phyloP scores from a whole-genome alignment of 495 filamentous ascomycete species.

The Margaritispora aquatica region DNA sequence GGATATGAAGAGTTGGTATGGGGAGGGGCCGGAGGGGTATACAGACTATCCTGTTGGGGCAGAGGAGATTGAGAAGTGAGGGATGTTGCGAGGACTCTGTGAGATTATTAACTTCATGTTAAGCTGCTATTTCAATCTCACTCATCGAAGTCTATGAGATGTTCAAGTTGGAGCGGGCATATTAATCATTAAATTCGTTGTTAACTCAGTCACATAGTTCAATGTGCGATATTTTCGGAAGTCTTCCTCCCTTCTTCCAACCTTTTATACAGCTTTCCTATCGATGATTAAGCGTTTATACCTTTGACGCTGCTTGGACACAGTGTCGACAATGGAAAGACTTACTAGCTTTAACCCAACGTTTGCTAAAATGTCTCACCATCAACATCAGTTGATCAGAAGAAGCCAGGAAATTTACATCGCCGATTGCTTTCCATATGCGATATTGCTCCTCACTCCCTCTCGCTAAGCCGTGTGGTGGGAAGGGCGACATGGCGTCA shows the following conservation, averaged over 20 bases:
- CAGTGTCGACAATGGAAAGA: too few species aligned
- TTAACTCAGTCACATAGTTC: too few species aligned
- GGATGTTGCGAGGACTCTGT: too few species aligned
- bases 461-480: neutral
- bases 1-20: slow-evolving; percentile 3
- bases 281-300: neutral
- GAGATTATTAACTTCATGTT: too few species aligned
- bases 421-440: slow-evolving; percentile 7
- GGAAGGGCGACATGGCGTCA: slow-evolving; percentile 14
- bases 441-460: neutral
- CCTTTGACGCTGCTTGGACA: too few species aligned
- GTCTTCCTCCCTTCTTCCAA: neutral
- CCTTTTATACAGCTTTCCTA: slow-evolving; percentile 4
- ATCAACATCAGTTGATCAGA: neutral
- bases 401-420: neutral
- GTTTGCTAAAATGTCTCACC: slow-evolving; percentile 8
- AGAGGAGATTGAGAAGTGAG: neutral
- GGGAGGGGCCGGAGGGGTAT: slow-evolving; percentile 20
- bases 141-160: too few species aligned
- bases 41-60: slow-evolving; percentile 12
- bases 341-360: slow-evolving; percentile 15
- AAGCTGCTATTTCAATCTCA: too few species aligned
- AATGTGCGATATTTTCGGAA: neutral
- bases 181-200: too few species aligned
- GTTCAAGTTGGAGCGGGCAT: too few species aligned